Percentiles rank a stretch among this genome's conserved stretches.
These are phyloP conservation scores for Tolypocladium guangdongense DNA, from an alignment of 2,329 filamentous ascomycete species.

Conservation along the genomic window DNA sequence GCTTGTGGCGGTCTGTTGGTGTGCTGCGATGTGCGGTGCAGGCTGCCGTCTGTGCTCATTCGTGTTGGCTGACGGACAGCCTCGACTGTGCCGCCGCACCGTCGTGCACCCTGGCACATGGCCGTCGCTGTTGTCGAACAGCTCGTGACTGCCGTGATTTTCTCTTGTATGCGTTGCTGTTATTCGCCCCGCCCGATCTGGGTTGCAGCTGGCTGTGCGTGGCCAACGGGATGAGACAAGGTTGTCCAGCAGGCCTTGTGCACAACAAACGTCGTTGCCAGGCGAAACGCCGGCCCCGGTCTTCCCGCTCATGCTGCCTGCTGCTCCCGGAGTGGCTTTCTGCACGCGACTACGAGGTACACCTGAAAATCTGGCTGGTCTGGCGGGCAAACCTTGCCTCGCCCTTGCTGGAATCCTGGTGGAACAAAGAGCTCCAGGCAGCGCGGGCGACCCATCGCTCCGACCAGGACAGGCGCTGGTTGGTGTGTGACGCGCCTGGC, in stretches of 20 bases:
- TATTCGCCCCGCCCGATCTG: background rate
- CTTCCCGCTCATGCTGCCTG: background rate
- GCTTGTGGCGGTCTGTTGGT: background rate
- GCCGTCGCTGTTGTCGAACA: background rate
- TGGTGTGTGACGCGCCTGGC: background rate
- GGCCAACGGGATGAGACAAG: background rate
- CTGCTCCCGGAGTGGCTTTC: background rate
- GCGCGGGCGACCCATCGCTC: background rate
- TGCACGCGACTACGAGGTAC: no score
- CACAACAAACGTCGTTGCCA: background rate
- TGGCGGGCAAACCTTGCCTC: background rate
- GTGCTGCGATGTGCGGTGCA: background rate
- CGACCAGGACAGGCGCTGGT: background rate
- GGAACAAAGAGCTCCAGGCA: background rate
- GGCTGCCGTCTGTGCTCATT: background rate
- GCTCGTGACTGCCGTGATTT: background rate
- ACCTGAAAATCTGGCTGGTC: background rate
- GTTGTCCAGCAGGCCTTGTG: background rate
- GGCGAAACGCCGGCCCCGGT: background rate
- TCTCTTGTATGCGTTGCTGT: background rate
- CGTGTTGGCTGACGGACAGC: slow-evolving; percentile 2
- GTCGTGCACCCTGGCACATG: background rate
- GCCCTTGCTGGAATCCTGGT: slow-evolving; percentile 1
- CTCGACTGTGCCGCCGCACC: slow-evolving; percentile 5
- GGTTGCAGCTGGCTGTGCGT: background rate